Percentiles rank a stretch among this genome's conserved stretches.
Conservation (phyloP, 2,329 filamentous ascomycete genomes). For the Paracamarosporium sp. region DNA sequence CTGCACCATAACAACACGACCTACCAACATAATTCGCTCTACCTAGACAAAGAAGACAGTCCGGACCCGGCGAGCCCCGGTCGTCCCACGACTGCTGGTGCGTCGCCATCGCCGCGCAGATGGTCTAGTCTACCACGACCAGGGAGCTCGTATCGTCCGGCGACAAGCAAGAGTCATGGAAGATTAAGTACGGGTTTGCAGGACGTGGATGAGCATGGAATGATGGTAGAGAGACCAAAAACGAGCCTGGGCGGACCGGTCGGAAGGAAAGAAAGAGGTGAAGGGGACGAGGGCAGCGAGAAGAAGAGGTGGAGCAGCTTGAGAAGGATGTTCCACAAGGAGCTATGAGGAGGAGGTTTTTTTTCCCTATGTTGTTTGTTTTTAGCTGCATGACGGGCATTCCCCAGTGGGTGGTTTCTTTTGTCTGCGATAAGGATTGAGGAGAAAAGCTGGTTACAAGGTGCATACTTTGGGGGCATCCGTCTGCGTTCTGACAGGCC, state of each 20-base stretch:
- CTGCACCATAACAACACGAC: constrained; percentile 6
- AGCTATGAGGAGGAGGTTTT: not conserved
- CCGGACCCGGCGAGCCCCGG: not conserved
- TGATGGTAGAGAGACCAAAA: constrained; percentile 13
- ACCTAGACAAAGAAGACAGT: not conserved
- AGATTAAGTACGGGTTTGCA: not conserved
- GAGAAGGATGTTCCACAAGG: constrained; percentile 28
- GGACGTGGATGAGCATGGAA: constrained; percentile 1
- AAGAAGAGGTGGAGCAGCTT: constrained; percentile 31
- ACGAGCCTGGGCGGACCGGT: constrained; percentile 9
- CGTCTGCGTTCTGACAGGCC: not conserved
- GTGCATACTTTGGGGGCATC: too few species aligned
- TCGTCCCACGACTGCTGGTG: constrained; percentile 2
- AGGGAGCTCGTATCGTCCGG: constrained; percentile 18
- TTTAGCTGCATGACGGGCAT: not conserved
- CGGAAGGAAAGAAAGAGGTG: constrained; percentile 3
- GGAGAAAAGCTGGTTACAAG: not conserved
- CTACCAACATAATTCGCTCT: constrained; percentile 18
- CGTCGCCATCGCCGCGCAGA: not conserved
- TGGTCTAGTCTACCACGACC: constrained; percentile 17
- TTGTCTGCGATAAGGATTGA: not conserved
- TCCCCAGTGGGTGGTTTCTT: too few species aligned
- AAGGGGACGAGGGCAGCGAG: too few species aligned
- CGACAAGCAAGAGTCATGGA: constrained; percentile 17
- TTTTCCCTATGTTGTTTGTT: not conserved